Evolutionary conservation across 2,329 filamentous ascomycete genomes (phyloP), one percentile per base, ranked within the genome.

Genomic region (Fusarium nanum): DNA sequence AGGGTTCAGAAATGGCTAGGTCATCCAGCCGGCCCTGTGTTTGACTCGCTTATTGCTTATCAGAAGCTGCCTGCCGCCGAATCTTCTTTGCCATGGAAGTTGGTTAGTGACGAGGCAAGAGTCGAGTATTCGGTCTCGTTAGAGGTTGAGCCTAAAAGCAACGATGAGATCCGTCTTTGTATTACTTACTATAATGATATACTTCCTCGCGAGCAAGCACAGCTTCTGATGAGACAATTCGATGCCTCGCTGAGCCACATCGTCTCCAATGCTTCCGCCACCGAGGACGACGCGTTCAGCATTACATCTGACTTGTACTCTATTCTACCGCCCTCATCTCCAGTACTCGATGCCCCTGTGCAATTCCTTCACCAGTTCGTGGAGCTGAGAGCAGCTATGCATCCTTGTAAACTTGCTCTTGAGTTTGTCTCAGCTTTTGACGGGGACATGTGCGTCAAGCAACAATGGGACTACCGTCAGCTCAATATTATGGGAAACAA

Each of bases 1-100:
- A 87, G 88, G 30, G 90, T 97, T 12, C 93, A 97, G 73, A 88
- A 86, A 52, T 91, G 90, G 85, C 84, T 93, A 20, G 90, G 89
- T 1, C 85, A 88, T 61, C 83, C 90, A 1, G 88, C 91, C 25
- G 85, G 87, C 9, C 82, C 86, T 1, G 83, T 96, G 0, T 97
- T 98, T 72, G 94, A 98, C 75, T 95, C 93, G 0, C 83, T 98
- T 2, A 88, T 98, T 63, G 91, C 93, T 1, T 95, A 94, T 75
- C 94, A 97, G 75, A 93, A 92, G 69, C 83, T 61, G 70, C 80
- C 54, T 20, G 70, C 80, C 20, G 45, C 70, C 37, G 57, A 62
- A 37, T 49, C 64, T 18, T 59, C 54, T 3, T 37, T 76, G 6
- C 80, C 84, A 0, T 97, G 92, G 91, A 81, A 82, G 9, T 68